Evolutionary conservation across 2,329 filamentous ascomycete species (phyloP), one percentile per base, ranked within the genome.

Genomic region (Hypoxylon sp.): DNA sequence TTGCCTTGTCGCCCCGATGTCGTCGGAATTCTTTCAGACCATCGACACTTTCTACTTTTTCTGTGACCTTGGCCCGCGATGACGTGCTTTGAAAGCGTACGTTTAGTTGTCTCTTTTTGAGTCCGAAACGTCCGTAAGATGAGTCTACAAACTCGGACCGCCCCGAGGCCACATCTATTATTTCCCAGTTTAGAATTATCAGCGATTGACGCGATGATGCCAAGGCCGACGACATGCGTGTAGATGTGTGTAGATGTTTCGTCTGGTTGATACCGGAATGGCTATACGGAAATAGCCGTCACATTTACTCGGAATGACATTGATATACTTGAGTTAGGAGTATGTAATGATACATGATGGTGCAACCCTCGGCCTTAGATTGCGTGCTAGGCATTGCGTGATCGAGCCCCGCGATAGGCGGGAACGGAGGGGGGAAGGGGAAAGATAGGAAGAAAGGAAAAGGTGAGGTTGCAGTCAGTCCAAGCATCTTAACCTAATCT

Each of bases 381-480:
- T 63, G 67, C 67, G 67, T 69, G 67, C 64, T 69, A 56, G 51
- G 13, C 30, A 68, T 67, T 66, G 64, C 66, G 61, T 65, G 56
- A 62, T 67, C 15, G 24, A 59, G 54, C 62, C 56, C 65, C 65
- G 65, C 65, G 59, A 66, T 66, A 66, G 65, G 62, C 62, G 43
- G 24, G 22, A 28, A 19, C 2, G 37, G 17, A 49, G 58, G 52
- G 64, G 64, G 57, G 55, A 39, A 67, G 55, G 59, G 58, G 61
- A 56, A 43, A 67, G 58, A 65, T 62, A 59, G 65, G 61, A 53
- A 65, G 58, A 67, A 62, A 59, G 62, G 51, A 57, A 61, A 55
- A 62, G 37, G 6, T 13, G 37, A 41, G 54, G 64, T 62, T 64
- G 51, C 61, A 64, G 37, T 34, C n/a, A 34, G 50, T 28, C 22